These are phyloP conservation scores for Ananas comosus DNA, from an alignment of 176 grass and related monocot genomes.

Conservation along the genomic window DNA sequence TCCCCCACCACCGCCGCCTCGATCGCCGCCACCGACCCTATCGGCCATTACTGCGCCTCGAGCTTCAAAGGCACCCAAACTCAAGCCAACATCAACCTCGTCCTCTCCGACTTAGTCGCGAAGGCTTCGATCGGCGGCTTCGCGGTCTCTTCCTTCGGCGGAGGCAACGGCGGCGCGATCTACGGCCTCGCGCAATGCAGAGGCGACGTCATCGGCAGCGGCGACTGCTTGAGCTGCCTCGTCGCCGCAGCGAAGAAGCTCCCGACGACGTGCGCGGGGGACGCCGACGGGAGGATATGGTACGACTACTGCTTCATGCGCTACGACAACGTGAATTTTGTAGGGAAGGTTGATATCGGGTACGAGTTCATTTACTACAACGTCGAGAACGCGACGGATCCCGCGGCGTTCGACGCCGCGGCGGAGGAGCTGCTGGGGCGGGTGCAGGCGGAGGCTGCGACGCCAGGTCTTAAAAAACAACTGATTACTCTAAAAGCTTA, in stretches of 20 bases:
- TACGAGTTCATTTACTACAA: constrained; percentile 46
- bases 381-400: constrained; percentile 52
- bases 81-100: constrained; percentile 24
- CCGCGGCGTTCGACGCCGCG: constrained; percentile 31
- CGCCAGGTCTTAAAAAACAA: not conserved
- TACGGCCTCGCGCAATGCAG: constrained; percentile 68
- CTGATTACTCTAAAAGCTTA: too few relatives aligned
- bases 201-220: constrained; percentile 38
- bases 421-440: constrained; percentile 31
- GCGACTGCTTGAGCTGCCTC: constrained; percentile 49
- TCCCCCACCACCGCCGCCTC: too few relatives aligned
- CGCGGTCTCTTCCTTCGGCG: constrained; percentile 34
- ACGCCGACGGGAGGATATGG: constrained; percentile 51
- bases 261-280: constrained; percentile 34
- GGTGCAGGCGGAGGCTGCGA: constrained; percentile 19
- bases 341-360: constrained; percentile 49
- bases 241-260: constrained; percentile 46
- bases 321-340: constrained; percentile 34
- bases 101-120: constrained; percentile 50
- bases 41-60: constrained; percentile 35
- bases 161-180: constrained; percentile 13
- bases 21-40: constrained; percentile 11
- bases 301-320: constrained; percentile 84
- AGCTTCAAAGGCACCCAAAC: constrained; percentile 20
- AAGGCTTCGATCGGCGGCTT: constrained; percentile 42